phyloP scores from a whole-genome alignment of 495 filamentous ascomycete genomes.

The Hypoxylon lenormandii region DNA sequence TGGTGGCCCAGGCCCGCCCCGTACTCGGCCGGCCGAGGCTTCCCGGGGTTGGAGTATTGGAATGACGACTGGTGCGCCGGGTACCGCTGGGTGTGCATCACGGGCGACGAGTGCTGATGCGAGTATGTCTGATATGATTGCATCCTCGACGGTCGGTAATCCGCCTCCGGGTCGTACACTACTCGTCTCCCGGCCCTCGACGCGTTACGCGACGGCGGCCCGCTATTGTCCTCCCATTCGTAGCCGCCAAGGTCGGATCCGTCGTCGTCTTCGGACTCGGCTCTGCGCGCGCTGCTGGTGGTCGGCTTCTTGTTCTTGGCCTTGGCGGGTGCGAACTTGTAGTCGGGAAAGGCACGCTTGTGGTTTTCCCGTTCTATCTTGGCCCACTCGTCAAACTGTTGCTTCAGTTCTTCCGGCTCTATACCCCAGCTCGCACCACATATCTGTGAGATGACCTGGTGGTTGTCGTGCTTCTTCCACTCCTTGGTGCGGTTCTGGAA shows the following conservation, averaged over 20 bases:
- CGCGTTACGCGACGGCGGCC: slow-evolving; percentile 46
- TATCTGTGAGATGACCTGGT: slow-evolving; percentile 88
- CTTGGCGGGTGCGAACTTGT: slow-evolving; percentile 94
- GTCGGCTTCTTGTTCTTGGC: slow-evolving; percentile 58
- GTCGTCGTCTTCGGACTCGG: slow-evolving; percentile 57
- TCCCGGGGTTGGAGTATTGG: slow-evolving; percentile 71
- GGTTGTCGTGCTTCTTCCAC: slow-evolving; percentile 88
- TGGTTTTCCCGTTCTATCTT: slow-evolving; percentile 88
- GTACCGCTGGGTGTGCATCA: slow-evolving; percentile 51
- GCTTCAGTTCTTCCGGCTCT: slow-evolving; percentile 75
- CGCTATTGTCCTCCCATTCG: slow-evolving; percentile 51
- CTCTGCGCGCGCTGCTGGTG: neutral
- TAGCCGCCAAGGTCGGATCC: slow-evolving; percentile 45
- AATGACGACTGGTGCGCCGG: slow-evolving; percentile 67
- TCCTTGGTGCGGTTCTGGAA: slow-evolving; percentile 87
- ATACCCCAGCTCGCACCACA: slow-evolving; percentile 87
- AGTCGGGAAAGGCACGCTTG: slow-evolving; percentile 84
- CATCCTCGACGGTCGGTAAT: slow-evolving; percentile 52
- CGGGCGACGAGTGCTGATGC: slow-evolving; percentile 50
- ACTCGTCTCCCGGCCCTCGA: slow-evolving; percentile 50
- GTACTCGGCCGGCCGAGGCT: slow-evolving; percentile 68
- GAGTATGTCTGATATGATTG: slow-evolving; percentile 13
- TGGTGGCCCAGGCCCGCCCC: slow-evolving; percentile 62
- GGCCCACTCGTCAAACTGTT: slow-evolving; percentile 84
- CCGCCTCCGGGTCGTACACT: slow-evolving; percentile 50